Evolutionary conservation across 2,329 filamentous ascomycete species (phyloP).

Genomic region (Phaeosphaeria sp.): DNA sequence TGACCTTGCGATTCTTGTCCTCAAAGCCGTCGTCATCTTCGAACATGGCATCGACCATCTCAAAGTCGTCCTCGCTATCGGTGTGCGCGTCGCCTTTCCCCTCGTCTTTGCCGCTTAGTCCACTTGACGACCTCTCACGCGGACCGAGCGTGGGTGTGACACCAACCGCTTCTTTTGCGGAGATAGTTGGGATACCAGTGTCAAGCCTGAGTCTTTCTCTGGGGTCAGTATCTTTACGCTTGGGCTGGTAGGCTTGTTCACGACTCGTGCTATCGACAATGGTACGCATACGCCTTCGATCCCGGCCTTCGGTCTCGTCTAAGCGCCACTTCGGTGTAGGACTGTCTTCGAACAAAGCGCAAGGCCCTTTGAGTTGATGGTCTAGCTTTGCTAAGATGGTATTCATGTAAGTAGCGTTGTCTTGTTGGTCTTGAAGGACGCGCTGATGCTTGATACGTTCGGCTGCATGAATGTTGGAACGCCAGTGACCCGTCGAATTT

Average conservation of each 20-base stretch:
- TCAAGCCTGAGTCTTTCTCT: slow-evolving; percentile 56
- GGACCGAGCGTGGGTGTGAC: slow-evolving; percentile 34
- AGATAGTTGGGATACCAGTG: slow-evolving; percentile 47
- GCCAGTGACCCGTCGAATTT: slow-evolving; percentile 86
- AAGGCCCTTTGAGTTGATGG: slow-evolving; percentile 76
- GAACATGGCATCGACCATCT: slow-evolving; percentile 92
- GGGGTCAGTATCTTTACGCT: slow-evolving; percentile 70
- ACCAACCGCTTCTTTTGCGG: slow-evolving; percentile 35
- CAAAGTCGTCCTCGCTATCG: slow-evolving; percentile 84
- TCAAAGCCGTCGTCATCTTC: slow-evolving; percentile 86
- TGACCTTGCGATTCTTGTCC: slow-evolving; percentile 97
- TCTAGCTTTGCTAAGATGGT: slow-evolving; percentile 81
- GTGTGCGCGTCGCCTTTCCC: slow-evolving; percentile 51
- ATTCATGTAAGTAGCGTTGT: slow-evolving; percentile 79
- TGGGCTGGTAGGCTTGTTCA: slow-evolving; percentile 81
- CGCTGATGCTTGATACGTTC: slow-evolving; percentile 93
- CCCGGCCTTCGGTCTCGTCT: slow-evolving; percentile 92
- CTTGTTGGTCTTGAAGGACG: slow-evolving; percentile 88
- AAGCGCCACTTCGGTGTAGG: slow-evolving; percentile 81
- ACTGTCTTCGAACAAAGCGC: slow-evolving; percentile 76
- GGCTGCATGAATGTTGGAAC: slow-evolving; percentile 91
- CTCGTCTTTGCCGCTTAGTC: slow-evolving; percentile 26
- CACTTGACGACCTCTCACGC: slow-evolving; percentile 28
- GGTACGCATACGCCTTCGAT: slow-evolving; percentile 89
- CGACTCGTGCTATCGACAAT: slow-evolving; percentile 74